Conservation (phyloP, 176 grass and related monocot species). For the Puccinellia tenuiflora region DNA sequence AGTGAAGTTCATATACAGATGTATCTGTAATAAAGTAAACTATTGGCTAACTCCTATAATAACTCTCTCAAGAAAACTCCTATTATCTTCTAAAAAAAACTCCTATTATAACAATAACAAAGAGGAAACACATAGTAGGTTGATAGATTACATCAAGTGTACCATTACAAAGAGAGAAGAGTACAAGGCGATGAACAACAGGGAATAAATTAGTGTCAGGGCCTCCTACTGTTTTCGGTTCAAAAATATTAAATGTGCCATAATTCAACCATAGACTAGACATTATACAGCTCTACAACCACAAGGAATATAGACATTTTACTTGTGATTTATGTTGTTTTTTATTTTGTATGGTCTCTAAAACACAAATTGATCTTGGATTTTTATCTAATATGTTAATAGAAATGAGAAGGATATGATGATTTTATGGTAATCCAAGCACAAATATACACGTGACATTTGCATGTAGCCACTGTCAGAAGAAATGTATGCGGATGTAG, state of each 20-base stretch:
- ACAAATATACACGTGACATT: not conserved
- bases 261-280: not conserved
- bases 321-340: not conserved
- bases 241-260: not conserved
- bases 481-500: not conserved
- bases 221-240: not conserved
- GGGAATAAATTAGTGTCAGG: not conserved
- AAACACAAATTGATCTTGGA: not conserved
- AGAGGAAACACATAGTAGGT: not conserved
- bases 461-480: not conserved
- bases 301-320: not conserved
- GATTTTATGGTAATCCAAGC: not conserved
- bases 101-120: not conserved
- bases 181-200: not conserved
- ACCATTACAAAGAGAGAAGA: not conserved
- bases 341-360: not conserved
- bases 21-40: not conserved
- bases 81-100: not conserved
- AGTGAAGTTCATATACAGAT: not conserved
- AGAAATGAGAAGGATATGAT: not conserved
- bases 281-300: not conserved
- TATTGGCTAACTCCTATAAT: not conserved
- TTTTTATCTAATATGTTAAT: slow-evolving; percentile 1
- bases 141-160: not conserved
- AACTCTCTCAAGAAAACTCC: not conserved